These are phyloP conservation scores for Coemansia sp. DNA, from an alignment of 192 early-diverging fungal genomes.

Conservation along the genomic window DNA sequence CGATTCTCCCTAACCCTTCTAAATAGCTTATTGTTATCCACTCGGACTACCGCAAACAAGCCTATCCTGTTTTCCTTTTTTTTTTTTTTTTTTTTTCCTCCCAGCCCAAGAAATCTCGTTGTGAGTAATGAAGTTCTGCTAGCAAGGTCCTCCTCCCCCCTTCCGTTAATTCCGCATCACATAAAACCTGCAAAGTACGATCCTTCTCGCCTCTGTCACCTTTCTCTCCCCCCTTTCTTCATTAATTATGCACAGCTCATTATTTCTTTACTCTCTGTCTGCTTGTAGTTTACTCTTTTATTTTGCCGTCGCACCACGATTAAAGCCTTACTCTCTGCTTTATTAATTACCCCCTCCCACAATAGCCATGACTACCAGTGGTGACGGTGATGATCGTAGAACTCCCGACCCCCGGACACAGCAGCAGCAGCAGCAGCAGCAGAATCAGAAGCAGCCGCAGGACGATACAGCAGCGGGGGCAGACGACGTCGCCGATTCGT, in stretches of 20 bases:
- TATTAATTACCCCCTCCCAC: not conserved
- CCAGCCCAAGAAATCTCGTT: not conserved
- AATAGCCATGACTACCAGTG: slow-evolving; percentile 3
- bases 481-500: not conserved
- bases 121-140: not conserved
- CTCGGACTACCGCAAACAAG: not conserved
- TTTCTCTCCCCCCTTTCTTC: not conserved
- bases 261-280: not conserved
- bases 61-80: not conserved
- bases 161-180: not conserved
- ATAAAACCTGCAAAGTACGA: not conserved
- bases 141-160: not conserved
- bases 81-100: too few relatives aligned
- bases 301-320: not conserved
- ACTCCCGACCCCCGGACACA: not conserved
- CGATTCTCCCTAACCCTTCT: not conserved
- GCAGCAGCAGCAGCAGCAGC: not conserved
- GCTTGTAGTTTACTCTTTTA: not conserved
- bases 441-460: not conserved
- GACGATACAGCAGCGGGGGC: not conserved
- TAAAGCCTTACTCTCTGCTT: not conserved
- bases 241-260: not conserved
- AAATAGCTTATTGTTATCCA: not conserved
- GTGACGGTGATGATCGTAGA: not conserved
- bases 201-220: not conserved